Base-by-base conservation (phyloP, 352 stramenopile genomes). In the Globisporangium spinosum region DNA sequence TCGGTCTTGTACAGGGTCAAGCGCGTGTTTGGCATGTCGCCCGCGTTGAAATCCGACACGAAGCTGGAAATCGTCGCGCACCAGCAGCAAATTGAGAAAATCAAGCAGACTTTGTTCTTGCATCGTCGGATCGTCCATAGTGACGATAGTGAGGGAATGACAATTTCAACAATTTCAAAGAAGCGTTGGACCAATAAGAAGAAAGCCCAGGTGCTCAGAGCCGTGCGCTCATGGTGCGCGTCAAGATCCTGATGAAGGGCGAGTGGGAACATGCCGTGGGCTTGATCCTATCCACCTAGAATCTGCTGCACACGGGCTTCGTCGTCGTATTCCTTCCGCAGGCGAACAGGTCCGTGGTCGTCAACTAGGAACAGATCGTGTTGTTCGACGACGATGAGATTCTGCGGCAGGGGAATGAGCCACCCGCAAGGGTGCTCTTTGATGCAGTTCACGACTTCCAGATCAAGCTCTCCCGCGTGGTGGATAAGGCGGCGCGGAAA, bases 231-330 rank as follows among this genome's bases (percentile, higher is more conserved):
- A 1, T 93, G 82, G 82, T 85, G 80, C 10, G 75, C 23, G 79
- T 93, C 49, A 83, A 86, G 58, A 77, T 91, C 9, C 20, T 66
- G 7, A 75, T 71, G 9, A 77, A 49, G 20, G 78, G 83, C 0
- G 68, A 81, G 55, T 91, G 79, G 80, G 79, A 82, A 29, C 61
- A 77, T 25, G 71, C 68, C 17, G 47, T 87, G 6, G 85, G 74
- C 1, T 75, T 70, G 6, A 79, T 91, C 51, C 67, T 93, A 5
- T 93, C 85, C 54, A 87, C 81, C 8, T 78, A 89, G 45, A 88
- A 89, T 64, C 47, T 93, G 58, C 76, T 89, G 49, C 70, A 74
- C 1, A 89, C 77, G 3, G 83, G 81, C 17, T 77, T 73, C 23
- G 78, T 93, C 20, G 38, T 91, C 20, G 79, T 93, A 22, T 93